Evolutionary conservation across 352 stramenopile species (phyloP), one percentile per base, ranked within the genome.

Genomic region (Phytophthora rubi): DNA sequence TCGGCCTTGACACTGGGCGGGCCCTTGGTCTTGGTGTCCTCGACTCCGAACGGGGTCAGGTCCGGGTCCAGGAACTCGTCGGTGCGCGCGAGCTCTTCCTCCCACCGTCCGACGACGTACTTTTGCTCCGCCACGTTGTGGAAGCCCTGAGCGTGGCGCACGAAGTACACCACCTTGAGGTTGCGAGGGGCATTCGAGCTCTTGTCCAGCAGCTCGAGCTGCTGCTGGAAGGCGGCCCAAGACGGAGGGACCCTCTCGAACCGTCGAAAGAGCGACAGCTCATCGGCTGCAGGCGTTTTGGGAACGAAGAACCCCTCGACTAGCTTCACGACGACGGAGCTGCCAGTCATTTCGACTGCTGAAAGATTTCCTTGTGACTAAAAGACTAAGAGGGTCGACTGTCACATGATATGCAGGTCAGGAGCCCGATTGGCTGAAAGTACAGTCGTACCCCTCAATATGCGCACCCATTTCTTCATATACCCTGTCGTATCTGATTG

Each of bases 161-260:
- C 71, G 23, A 92, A 79, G 65, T 91, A 92, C n/a, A 93, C 55
- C 53, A 92, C 86, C 59, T 92, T 93, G 16, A 65, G 16, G n/a
- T 61, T 73, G n/a, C 79, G 64, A 26, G 16, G 47, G 2, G 4
- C 13, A 1, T 39, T 53, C 6, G 45, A 49, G 28, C 54, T 55
- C 42, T 53, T 62, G n/a, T 52, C 37, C n/a, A 58, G 30, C 13
- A 42, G 35, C 10, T 42, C 35, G 35, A 42, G 35, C 35, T 42
- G 10, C 6, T 42, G 35, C 10, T 71, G 51, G 42, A 80, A 73
- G 12, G 18, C 58, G 16, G 26, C 23, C 79, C 76, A 82, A 21
- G 61, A 65, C 12, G 53, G 30, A 8, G 71, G 57, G 30, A 69
- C 59, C 28, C 75, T 56, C 53, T 54, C 49, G 37, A 78, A 83